Conservation (phyloP, 345 rosid species). For the Geranium brycei region DNA sequence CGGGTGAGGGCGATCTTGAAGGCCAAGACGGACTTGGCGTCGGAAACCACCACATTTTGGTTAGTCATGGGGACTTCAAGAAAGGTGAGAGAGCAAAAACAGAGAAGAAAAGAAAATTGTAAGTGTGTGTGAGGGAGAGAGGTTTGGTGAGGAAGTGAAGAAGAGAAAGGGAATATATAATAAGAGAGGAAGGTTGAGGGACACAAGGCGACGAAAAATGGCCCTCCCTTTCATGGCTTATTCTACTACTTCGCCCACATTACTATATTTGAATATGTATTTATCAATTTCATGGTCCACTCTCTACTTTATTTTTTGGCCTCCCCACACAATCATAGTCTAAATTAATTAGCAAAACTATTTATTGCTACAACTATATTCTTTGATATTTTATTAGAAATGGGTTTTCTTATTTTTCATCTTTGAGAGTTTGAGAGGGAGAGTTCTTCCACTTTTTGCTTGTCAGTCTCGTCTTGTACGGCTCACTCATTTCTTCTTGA, state of each 20-base stretch:
- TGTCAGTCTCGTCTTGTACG: too few species aligned
- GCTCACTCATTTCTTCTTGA: too few species aligned
- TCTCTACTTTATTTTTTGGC: too few species aligned
- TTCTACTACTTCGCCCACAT: conserved; percentile 29
- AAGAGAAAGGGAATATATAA: conserved; percentile 28
- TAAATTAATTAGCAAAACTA: too few species aligned
- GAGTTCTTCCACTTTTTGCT: background rate
- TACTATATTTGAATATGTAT: background rate
- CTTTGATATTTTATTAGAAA: too few species aligned
- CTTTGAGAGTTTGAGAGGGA: too few species aligned
- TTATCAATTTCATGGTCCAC: background rate
- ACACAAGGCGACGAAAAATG: conserved; percentile 18
- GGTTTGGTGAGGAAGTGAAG: conserved; percentile 10
- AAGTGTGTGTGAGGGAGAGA: conserved; percentile 7
- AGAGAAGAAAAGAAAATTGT: conserved; percentile 7
- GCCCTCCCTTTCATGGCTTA: conserved; percentile 20
- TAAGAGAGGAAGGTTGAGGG: conserved; percentile 7
- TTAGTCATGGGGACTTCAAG: conserved; percentile 33
- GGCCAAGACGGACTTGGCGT: conserved; percentile 26
- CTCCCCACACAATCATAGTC: too few species aligned
- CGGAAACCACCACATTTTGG: conserved; percentile 58
- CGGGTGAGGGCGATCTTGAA: conserved; percentile 22
- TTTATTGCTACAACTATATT: too few species aligned
- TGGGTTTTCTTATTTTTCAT: background rate
- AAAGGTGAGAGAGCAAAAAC: conserved; percentile 12